phyloP scores from a whole-genome alignment of 768 basidiomycete species.

The Boletus coccyginus region DNA sequence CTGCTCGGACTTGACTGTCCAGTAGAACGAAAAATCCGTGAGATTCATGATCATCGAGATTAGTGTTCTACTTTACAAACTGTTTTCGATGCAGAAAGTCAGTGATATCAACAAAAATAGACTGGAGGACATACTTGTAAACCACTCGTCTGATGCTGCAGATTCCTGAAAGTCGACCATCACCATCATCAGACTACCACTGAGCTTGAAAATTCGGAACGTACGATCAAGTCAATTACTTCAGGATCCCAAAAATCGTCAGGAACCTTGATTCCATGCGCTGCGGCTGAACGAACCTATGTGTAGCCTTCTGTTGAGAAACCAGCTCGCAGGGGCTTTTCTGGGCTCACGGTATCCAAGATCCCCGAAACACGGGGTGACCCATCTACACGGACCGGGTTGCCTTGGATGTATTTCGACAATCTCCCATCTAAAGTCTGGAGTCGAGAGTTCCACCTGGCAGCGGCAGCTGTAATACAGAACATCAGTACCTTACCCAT shows the following conservation, averaged over 20 bases:
- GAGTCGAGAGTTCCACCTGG: conserved; percentile 58
- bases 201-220: conserved; percentile 8
- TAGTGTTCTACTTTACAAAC: conserved; percentile 22
- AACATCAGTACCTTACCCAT: not conserved
- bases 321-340: not conserved
- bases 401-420: conserved; percentile 67
- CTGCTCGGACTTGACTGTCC: conserved; percentile 67
- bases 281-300: conserved; percentile 64
- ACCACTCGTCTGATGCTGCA: conserved; percentile 80
- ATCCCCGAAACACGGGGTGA: conserved; percentile 74
- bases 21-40: conserved; percentile 9
- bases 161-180: conserved; percentile 46
- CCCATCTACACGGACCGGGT: conserved; percentile 70
- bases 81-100: conserved; percentile 6
- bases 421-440: conserved; percentile 60
- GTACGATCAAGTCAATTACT: conserved; percentile 57
- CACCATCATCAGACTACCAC: not conserved
- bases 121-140: conserved; percentile 43
- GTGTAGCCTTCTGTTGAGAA: not conserved
- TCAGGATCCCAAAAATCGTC: conserved; percentile 65
- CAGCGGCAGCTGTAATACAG: conserved; percentile 52
- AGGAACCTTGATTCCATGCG: conserved; percentile 71
- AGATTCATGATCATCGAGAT: not conserved
- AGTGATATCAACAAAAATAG: not conserved
- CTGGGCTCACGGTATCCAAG: conserved; percentile 56